Evolutionary conservation across 1,284 basidiomycete species (phyloP), one percentile per base, ranked within the genome.

Genomic region (Lentinula novae-zelandiae): DNA sequence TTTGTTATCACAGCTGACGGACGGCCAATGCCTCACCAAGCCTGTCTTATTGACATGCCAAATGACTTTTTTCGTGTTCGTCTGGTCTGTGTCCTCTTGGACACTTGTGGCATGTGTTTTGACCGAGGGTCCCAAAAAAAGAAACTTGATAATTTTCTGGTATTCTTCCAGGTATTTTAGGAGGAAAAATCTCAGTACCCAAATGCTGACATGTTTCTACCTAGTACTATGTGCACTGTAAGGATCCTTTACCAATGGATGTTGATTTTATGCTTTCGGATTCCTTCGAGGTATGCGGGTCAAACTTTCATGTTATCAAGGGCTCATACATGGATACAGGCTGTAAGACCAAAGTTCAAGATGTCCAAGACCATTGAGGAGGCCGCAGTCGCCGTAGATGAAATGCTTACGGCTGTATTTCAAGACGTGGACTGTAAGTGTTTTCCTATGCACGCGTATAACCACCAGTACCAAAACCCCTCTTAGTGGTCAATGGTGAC

Each of bases 51-150:
- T 58, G 97, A 99, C 73, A 90, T 93, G 76, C 92, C 92, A 0
- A 92, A 97, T 71, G 97, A 99, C 72, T 98, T 93, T 73, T 99
- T 99, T 83, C 88, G 97, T 27, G 76, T 99, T 57, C 84, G 97
- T 9, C 81, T 99, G 60, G 86, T 96, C 51, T 99, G 97, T 70
- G 90, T 92, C 6, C 78, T 99, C 50, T 80, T 99, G 22, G 96
- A 98, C 71, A 95, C 95, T 0, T 97, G 95, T 72, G 97, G 96
- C n/a, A 92, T 94, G 80, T 98, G 96, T 75, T 98, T 99, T 73
- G 95, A 97, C 72, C 86, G 90, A 50, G 96, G 96, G 2, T 87
- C 90, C 5, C 89, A 95, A 69, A 91, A 88, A 74, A 91, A 90
- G 76, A 97, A 95, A 71, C 77, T 99, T 10, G 96, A 98, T 73